A percentile compares a stretch with the other conserved stretches of the same genome.
These are phyloP conservation scores for Paecilomyces fulvus DNA, from an alignment of 2,329 filamentous ascomycete species.

Conservation along the genomic window DNA sequence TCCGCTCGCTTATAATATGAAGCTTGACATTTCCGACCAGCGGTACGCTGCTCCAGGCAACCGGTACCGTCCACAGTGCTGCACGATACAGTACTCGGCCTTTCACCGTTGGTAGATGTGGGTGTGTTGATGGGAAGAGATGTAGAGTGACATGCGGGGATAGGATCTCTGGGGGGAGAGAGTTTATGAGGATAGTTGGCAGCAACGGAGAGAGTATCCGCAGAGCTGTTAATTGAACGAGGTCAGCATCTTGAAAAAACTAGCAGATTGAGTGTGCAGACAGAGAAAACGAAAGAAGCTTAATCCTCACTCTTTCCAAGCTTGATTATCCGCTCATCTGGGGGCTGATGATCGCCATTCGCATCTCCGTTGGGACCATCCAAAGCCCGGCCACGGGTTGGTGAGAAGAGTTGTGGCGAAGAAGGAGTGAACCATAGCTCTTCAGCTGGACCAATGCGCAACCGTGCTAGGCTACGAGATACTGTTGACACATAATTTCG, in stretches of 20 bases:
- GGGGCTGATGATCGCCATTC: constrained; percentile 38
- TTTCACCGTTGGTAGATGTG: constrained; percentile 77
- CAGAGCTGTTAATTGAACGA: constrained; percentile 38
- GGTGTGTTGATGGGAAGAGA: constrained; percentile 54
- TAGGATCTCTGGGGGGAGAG: constrained; percentile 54
- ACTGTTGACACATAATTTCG: constrained; percentile 21
- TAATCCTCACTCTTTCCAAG: constrained; percentile 49
- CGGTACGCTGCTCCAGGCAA: constrained; percentile 90
- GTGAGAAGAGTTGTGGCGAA: constrained; percentile 17
- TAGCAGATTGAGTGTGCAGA: not conserved
- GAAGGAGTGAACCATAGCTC: constrained; percentile 26
- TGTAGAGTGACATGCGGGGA: constrained; percentile 55
- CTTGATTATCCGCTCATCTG: constrained; percentile 53
- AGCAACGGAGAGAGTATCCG: constrained; percentile 54
- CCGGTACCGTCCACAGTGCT: constrained; percentile 88
- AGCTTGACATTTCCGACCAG: constrained; percentile 84
- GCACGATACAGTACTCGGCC: constrained; percentile 86
- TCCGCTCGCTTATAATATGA: constrained; percentile 80
- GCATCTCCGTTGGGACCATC: constrained; percentile 14
- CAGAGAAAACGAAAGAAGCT: not conserved
- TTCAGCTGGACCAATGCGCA: constrained; percentile 25
- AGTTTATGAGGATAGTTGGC: constrained; percentile 52
- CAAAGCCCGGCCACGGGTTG: constrained; percentile 12
- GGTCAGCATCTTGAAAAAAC: not conserved
- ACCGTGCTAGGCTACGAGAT: constrained; percentile 25